phyloP scores from a whole-genome alignment of 306 rosid genomes.

The Dalbergia oliveri region DNA sequence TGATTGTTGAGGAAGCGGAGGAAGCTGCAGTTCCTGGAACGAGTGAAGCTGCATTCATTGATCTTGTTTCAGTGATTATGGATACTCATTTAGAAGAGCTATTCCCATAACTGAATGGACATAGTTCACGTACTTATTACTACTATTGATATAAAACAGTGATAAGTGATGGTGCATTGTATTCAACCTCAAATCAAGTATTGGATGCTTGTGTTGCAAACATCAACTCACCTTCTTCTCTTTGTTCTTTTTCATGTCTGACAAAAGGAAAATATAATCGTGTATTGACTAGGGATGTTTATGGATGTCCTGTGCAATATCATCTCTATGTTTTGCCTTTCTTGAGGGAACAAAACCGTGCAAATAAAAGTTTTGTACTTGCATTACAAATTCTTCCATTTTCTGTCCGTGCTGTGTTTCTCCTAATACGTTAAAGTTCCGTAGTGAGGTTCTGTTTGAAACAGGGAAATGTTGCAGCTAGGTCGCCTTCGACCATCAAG shows the following conservation, averaged over 20 bases:
- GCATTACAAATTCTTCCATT: background rate
- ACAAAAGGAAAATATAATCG: constrained; percentile 21
- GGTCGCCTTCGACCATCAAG: too few species aligned
- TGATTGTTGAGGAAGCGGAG: constrained; percentile 61
- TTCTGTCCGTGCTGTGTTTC: constrained; percentile 25
- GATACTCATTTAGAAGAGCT: constrained; percentile 57
- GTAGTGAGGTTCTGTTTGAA: background rate
- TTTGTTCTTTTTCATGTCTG: constrained; percentile 30
- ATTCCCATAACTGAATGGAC: constrained; percentile 41
- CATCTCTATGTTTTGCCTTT: constrained; percentile 13
- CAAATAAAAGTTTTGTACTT: constrained; percentile 21
- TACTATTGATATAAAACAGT: background rate
- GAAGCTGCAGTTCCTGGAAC: constrained; percentile 61
- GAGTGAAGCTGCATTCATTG: constrained; percentile 61
- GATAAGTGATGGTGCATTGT: constrained; percentile 29
- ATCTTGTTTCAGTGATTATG: constrained; percentile 60
- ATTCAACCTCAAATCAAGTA: constrained; percentile 23
- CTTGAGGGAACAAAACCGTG: constrained; percentile 18
- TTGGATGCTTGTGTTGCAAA: constrained; percentile 25
- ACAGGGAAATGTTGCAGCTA: background rate
- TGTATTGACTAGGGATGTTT: constrained; percentile 41
- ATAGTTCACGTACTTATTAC: constrained; percentile 7
- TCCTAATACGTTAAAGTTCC: constrained; percentile 9
- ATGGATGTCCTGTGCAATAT: constrained; percentile 29
- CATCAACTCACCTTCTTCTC: background rate